Percentiles rank a stretch among this genome's conserved stretches.
phyloP scores from a whole-genome alignment of 2,329 filamentous ascomycete genomes.

The Colletotrichum karsti region DNA sequence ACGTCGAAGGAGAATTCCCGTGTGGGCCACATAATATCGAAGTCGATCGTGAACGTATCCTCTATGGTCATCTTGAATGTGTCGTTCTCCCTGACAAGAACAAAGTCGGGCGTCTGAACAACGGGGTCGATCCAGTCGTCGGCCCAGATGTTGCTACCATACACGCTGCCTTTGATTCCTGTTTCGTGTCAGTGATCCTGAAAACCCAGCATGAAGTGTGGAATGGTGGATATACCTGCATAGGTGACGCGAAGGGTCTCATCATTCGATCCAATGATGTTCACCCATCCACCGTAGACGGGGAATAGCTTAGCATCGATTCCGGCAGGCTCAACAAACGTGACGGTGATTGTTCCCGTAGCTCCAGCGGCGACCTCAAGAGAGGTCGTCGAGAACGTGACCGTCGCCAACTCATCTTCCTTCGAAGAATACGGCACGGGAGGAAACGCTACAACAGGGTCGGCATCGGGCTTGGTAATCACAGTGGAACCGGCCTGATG shows the following conservation, averaged over 20 bases:
- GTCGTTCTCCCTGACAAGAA: slow-evolving; percentile 34
- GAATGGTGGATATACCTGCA: slow-evolving; percentile 1
- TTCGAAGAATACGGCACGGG: slow-evolving; percentile 43
- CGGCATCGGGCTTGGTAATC: slow-evolving; percentile 54
- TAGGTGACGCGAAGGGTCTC: slow-evolving; percentile 35
- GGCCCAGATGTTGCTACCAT: slow-evolving; percentile 38
- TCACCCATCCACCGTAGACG: slow-evolving; percentile 36
- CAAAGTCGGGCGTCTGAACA: slow-evolving; percentile 42
- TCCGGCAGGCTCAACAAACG: slow-evolving; percentile 41
- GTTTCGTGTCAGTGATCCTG: neutral
- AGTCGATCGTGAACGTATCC: slow-evolving; percentile 11
- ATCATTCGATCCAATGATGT: slow-evolving; percentile 33
- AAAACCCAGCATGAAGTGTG: rapidly evolving
- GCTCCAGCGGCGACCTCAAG: slow-evolving; percentile 51
- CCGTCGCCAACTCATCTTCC: slow-evolving; percentile 45
- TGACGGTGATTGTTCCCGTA: slow-evolving; percentile 53
- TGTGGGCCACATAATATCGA: slow-evolving; percentile 45
- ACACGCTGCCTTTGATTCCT: slow-evolving; percentile 42
- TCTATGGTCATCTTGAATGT: slow-evolving; percentile 46
- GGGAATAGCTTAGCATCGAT: slow-evolving; percentile 31
- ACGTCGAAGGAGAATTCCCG: slow-evolving; percentile 45
- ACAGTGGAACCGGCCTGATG: slow-evolving; percentile 59
- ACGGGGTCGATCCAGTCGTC: slow-evolving; percentile 29
- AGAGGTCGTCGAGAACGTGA: slow-evolving; percentile 50
- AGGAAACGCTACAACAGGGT: slow-evolving; percentile 43